A percentile compares a stretch with the other conserved stretches of the same genome.
Conservation (phyloP, 345 rosid genomes). For the Eucalyptus polyanthemos region DNA sequence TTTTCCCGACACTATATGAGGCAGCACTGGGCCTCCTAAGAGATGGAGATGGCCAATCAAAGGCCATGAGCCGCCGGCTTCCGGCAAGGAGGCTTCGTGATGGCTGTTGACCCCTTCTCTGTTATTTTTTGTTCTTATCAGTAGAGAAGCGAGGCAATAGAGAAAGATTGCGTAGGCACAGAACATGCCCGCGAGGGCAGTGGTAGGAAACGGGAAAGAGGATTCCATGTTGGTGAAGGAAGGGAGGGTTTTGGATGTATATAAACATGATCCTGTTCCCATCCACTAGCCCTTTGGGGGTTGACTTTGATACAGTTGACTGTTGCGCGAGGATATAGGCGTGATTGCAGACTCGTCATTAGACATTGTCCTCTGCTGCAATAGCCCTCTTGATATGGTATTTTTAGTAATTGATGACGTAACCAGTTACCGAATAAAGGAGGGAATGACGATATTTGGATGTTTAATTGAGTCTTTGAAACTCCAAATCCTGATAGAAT, state of each 20-base stretch:
- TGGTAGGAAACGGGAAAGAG: not conserved
- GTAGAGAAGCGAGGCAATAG: not conserved
- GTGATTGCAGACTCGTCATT: too few species aligned
- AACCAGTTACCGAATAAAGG: too few species aligned
- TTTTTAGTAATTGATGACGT: too few species aligned
- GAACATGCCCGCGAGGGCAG: not conserved
- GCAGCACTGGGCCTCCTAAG: conserved; percentile 4
- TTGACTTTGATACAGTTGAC: too few species aligned
- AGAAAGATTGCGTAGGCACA: not conserved
- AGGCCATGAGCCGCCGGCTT: not conserved
- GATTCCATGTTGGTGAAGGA: not conserved
- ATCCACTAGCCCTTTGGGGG: too few species aligned
- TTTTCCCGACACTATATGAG: conserved; percentile 4
- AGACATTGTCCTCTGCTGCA: too few species aligned
- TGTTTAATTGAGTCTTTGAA: too few species aligned
- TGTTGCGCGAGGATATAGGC: too few species aligned
- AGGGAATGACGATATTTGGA: too few species aligned
- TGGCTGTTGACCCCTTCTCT: not conserved
- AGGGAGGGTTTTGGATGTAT: not conserved
- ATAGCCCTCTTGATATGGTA: too few species aligned
- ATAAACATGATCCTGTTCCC: too few species aligned
- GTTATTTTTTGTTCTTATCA: not conserved
- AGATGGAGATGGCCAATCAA: not conserved
- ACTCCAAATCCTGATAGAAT: too few species aligned
- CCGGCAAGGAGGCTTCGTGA: not conserved